Percentiles rank a stretch among this genome's conserved stretches.
Conservation (phyloP, 139 green algal genomes). For the Dunaliella primolecta region DNA sequence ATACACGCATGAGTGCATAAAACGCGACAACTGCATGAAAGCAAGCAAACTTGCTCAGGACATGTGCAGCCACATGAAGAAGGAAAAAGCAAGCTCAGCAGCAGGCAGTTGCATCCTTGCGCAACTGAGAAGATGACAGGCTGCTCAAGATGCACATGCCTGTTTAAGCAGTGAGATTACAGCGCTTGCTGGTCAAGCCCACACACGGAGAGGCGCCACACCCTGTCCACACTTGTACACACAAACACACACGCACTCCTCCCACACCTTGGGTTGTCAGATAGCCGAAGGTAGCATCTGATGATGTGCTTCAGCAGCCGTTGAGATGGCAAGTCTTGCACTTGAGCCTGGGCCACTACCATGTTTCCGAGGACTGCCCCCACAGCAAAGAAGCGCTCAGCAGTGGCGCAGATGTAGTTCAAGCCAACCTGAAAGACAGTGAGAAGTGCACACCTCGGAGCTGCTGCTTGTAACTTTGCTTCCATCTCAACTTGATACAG, state of each 20-base stretch:
- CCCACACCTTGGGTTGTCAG: conserved; percentile 70
- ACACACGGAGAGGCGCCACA: too few species aligned
- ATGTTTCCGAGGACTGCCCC: conserved; percentile 89
- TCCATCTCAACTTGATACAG: not conserved
- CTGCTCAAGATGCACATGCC: too few species aligned
- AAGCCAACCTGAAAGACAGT: conserved; percentile 71
- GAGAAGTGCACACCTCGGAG: not conserved
- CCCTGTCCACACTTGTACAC: too few species aligned
- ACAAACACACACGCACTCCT: too few species aligned
- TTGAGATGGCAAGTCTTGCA: conserved; percentile 79
- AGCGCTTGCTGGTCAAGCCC: too few species aligned
- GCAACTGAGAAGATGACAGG: not conserved
- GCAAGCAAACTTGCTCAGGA: too few species aligned
- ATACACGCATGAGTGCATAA: too few species aligned
- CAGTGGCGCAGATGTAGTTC: conserved; percentile 96
- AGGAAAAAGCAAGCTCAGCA: not conserved
- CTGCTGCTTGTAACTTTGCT: not conserved
- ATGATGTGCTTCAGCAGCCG: conserved; percentile 99
- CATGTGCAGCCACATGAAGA: not conserved
- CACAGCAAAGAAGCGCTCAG: conserved; percentile 98
- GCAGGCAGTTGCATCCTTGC: not conserved
- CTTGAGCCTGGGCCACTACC: conserved; percentile 71
- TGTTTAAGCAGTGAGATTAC: too few species aligned
- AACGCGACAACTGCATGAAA: too few species aligned
- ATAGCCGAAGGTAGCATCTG: conserved; percentile 94